Evolutionary conservation across 495 filamentous ascomycete genomes (phyloP).

Genomic region (Hypoxylon perforatum): DNA sequence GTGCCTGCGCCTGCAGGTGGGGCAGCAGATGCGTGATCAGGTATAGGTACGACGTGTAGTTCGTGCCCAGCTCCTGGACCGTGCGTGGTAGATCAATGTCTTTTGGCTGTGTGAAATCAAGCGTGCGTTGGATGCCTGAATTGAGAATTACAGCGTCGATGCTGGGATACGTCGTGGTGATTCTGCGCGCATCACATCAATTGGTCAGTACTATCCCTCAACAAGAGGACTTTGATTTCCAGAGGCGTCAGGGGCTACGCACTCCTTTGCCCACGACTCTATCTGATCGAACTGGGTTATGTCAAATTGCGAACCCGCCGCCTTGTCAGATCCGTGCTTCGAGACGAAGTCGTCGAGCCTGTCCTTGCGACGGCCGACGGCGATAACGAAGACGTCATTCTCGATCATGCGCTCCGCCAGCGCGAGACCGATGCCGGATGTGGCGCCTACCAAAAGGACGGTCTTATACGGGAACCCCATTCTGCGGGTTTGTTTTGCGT

Average conservation of each 20-base stretch:
- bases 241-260: background rate
- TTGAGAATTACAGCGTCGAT: conserved; percentile 69
- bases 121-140: conserved; percentile 65
- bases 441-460: conserved; percentile 77
- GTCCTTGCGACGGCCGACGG: conserved; percentile 73
- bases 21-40: conserved; percentile 73
- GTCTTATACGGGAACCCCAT: conserved; percentile 75
- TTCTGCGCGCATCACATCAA: conserved; percentile 46
- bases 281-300: conserved; percentile 71
- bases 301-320: conserved; percentile 67
- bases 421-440: conserved; percentile 75
- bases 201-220: no score
- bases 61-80: conserved; percentile 69
- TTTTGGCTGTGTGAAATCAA: conserved; percentile 71
- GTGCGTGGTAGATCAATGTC: conserved; percentile 64
- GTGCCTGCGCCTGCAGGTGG: conserved; percentile 59
- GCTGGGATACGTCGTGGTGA: conserved; percentile 66
- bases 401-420: conserved; percentile 71
- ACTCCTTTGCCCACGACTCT: conserved; percentile 65
- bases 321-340: conserved; percentile 67
- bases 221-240: no score
- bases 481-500: background rate
- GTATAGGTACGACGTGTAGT: conserved; percentile 73
- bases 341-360: conserved; percentile 70
- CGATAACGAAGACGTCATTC: conserved; percentile 69